Conservation (phyloP, 176 grass and related monocot genomes). For the Miscanthus lutarioriparius region DNA sequence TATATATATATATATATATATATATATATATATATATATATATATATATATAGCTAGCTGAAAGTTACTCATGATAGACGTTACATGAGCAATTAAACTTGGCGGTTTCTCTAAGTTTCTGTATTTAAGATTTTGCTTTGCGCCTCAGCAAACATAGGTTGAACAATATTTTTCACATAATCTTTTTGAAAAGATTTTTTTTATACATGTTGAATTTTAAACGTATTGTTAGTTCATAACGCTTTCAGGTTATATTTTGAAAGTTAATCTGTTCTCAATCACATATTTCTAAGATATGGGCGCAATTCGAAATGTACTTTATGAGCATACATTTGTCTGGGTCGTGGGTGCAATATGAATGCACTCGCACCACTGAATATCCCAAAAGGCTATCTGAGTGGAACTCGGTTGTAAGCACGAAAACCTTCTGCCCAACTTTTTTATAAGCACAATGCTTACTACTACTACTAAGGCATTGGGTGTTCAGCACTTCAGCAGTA, state of each 20-base stretch:
- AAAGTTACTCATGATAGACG: slow-evolving; percentile 14
- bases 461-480: background rate
- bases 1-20: no score
- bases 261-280: background rate
- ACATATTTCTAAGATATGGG: background rate
- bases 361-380: background rate
- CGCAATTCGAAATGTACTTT: background rate
- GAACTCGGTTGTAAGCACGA: slow-evolving; percentile 5
- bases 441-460: slow-evolving; percentile 26
- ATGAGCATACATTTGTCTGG: background rate
- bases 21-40: no score
- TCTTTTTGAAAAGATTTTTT: no score
- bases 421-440: background rate
- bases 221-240: background rate
- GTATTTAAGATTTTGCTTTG: background rate
- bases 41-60: slow-evolving; percentile 13
- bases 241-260: background rate
- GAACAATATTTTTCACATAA: background rate
- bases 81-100: background rate
- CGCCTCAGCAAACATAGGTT: background rate
- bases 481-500: slow-evolving; percentile 23
- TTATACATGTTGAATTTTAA: background rate
- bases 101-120: background rate
- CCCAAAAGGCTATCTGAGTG: slow-evolving; percentile 28
- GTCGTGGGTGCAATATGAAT: background rate